A percentile compares a stretch with the other conserved stretches of the same genome.
phyloP scores from a whole-genome alignment of 1,139 yeast species.

The Entelexis paramagnoliae region DNA sequence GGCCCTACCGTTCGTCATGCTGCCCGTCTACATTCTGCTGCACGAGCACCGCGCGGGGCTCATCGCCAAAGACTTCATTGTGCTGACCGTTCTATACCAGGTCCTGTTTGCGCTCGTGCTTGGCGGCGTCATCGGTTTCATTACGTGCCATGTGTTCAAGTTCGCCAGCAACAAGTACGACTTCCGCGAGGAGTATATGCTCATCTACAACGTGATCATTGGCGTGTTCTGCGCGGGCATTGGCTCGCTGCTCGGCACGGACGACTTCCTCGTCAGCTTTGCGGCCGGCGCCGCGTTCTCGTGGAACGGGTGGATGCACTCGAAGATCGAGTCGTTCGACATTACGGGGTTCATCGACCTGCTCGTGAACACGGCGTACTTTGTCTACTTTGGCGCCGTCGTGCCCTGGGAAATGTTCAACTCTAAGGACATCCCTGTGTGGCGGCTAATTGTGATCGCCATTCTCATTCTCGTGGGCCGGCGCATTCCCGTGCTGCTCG shows the following conservation, averaged over 20 bases:
- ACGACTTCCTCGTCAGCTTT: slow-evolving; percentile 83
- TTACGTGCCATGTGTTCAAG: slow-evolving; percentile 58
- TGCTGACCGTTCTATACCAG: slow-evolving; percentile 72
- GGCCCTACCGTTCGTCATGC: slow-evolving; percentile 90
- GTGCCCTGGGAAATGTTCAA: slow-evolving; percentile 88
- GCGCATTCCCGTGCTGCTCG: slow-evolving; percentile 77
- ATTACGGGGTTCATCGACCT: slow-evolving; percentile 83
- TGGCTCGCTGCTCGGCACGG: slow-evolving; percentile 85
- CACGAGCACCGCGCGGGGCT: slow-evolving; percentile 56
- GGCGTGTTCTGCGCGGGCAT: slow-evolving; percentile 88
- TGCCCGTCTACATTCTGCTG: slow-evolving; percentile 58
- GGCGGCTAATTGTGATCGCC: slow-evolving; percentile 78
- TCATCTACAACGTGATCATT: slow-evolving; percentile 59
- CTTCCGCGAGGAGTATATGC: slow-evolving; percentile 44
- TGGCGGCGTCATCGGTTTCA: slow-evolving; percentile 64
- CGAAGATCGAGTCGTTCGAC: slow-evolving; percentile 73
- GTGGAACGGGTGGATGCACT: slow-evolving; percentile 80
- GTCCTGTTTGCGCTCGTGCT: slow-evolving; percentile 72
- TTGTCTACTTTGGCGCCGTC: slow-evolving; percentile 58
- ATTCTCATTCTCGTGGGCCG: slow-evolving; percentile 74
- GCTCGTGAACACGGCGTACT: slow-evolving; percentile 47
- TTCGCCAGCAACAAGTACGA: slow-evolving; percentile 38
- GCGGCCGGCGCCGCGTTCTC: slow-evolving; percentile 95
- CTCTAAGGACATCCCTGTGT: slow-evolving; percentile 59
- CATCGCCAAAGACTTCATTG: slow-evolving; percentile 78